Base-by-base conservation (phyloP, 2,329 filamentous ascomycete species). In the Torrubiella hemipterigena region DNA sequence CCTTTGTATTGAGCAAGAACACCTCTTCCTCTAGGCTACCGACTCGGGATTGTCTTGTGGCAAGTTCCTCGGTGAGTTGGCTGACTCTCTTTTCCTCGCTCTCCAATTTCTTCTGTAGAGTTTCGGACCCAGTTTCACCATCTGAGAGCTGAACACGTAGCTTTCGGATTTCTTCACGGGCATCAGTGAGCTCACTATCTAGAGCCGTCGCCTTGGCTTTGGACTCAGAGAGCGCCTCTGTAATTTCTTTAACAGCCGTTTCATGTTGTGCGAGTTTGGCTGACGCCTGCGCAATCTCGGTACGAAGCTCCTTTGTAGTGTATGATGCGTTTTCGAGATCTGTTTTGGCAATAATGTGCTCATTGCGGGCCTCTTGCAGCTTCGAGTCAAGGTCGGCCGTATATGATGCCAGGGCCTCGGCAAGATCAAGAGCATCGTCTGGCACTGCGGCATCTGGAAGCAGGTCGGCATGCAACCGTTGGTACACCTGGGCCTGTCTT, bases 81-180 rank as follows among this genome's bases (percentile, higher is more conserved):
- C 69, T 69, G 4, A 83, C 70, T 51, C 76, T 82, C 35, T 62
- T 65, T 52, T 93, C 84, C 45, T 86, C 79, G 35, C 84, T 81
- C 25, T 78, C 73, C 4, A 93, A 65, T 33, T 77, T 73, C 53
- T 78, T 79, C 33, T 81, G 76, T 33, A 94, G 58, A 17, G 73
- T 76, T 52, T 87, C 83, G 0, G 84, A 86, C 5, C 85, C 85
- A 4, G 77, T 86, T 52, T 91, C 84, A 12, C 84, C 86, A 40
- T 87, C 81, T 2, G 81, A 74, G 47, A 93, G 77, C 50, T 80
- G 81, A 12, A 64, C 61, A 34, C 82, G 73, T 15, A 93, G 59
- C 17, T 69, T 63, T 35, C 67, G 70, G 15, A 93, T 65, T 43
- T 91, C 79, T 11, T 68, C 61, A 23, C 81, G 75, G 37, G 81